Conservation (phyloP, 345 rosid species). For the Clarkia xantiana region DNA sequence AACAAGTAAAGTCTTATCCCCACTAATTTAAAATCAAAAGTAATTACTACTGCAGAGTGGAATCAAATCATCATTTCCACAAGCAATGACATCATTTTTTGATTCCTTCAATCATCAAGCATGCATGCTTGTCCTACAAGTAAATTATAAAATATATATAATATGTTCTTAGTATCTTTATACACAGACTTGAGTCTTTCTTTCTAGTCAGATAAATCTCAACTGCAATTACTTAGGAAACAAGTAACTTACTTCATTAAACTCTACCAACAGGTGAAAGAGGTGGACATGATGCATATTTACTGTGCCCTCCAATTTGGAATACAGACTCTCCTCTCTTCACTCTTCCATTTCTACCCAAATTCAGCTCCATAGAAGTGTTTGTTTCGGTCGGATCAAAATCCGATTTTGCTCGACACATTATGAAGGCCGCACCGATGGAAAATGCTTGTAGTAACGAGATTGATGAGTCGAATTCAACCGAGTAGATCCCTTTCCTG, state of each 20-base stretch:
- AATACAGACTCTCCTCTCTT: conserved; percentile 5
- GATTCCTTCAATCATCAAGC: too few species aligned
- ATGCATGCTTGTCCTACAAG: too few species aligned
- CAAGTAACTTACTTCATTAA: conserved; percentile 10
- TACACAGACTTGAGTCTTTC: too few species aligned
- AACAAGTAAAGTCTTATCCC: too few species aligned
- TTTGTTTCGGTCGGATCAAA: conserved; percentile 12
- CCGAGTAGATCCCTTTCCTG: conserved; percentile 42
- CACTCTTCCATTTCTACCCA: conserved; percentile 8
- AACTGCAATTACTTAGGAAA: too few species aligned
- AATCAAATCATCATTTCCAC: too few species aligned
- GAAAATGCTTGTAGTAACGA: conserved; percentile 64
- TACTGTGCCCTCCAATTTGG: conserved; percentile 18
- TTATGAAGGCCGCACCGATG: conserved; percentile 33
- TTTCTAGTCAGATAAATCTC: too few species aligned
- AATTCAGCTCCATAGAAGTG: conserved; percentile 9
- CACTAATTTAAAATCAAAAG: too few species aligned
- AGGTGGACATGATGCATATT: conserved; percentile 55
- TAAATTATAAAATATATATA: too few species aligned
- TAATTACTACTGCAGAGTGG: too few species aligned
- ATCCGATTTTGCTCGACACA: conserved; percentile 26
- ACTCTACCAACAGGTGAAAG: conserved; percentile 77
- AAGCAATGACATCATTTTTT: too few species aligned
- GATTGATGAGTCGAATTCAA: conserved; percentile 48
- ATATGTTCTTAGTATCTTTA: too few species aligned